Evolutionary conservation across 2,329 filamentous ascomycete species (phyloP), one percentile per base, ranked within the genome.

Genomic region (Fonsecaea multimorphosa): DNA sequence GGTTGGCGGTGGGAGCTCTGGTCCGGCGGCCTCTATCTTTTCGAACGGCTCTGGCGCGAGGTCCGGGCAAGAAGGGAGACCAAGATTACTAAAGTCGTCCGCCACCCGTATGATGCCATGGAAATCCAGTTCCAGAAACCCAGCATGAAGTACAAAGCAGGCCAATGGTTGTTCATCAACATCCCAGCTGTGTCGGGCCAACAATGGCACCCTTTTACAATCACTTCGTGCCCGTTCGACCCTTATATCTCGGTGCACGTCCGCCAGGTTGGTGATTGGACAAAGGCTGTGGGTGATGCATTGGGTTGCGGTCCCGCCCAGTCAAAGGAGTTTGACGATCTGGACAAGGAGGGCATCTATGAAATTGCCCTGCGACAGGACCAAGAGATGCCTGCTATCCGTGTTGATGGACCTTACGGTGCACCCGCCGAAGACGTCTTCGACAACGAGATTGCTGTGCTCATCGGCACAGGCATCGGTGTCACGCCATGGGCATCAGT

Each of bases 161-260:
- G 95, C 34, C 95, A 99, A 81, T 99, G 94, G 93, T 87, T 98
- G 40, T 98, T 98, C 83, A 85, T 99, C 66, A 94, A 98, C 78
- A 89, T 96, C 27, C 95, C 95, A 0, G 89, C 91, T 6, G 87
- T 99, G 61, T 97, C 92, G 70, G 87, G 85, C 73, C 89, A 92
- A 75, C 93, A 99, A 81, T 99, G 95, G 95, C 95, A 99, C 80
- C 95, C 95, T 0, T 99, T 98, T 77, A 99, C 95, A 75, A 98
- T 99, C 78, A 99, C 95, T 1, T 98, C 95, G 9, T 99, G 95
- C 79, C 95, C 95, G 4, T 95, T 92, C 75, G 95, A 99, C 74
- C 91, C 92, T 0, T 98, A 98, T 75, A 88, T 98, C 71, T 97
- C 92, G 44, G 86, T 99, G 32, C 95, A 99, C 78, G 89, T 99